Percentiles rank a stretch among this genome's conserved stretches.
phyloP scores from a whole-genome alignment of 805 yeast species.

The Ogataea ganodermae region DNA sequence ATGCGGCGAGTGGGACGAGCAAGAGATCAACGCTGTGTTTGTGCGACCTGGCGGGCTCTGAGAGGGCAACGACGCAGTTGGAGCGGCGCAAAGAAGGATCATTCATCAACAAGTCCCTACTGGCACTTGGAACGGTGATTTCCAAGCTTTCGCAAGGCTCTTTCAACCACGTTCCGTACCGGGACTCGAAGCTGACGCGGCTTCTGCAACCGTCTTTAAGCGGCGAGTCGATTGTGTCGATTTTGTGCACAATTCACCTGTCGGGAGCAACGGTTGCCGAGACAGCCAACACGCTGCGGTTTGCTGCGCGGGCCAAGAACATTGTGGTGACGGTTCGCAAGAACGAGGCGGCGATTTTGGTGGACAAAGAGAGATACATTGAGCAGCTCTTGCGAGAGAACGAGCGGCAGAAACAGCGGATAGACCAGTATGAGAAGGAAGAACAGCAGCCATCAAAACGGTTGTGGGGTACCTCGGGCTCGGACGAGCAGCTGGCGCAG shows the following conservation, averaged over 20 bases:
- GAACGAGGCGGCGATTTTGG: conserved; percentile 39
- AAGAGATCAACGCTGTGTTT: conserved; percentile 66
- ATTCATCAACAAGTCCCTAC: conserved; percentile 83
- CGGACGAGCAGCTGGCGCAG: conserved; percentile 39
- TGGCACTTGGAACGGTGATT: conserved; percentile 92
- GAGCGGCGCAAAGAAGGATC: conserved; percentile 94
- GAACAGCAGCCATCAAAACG: conserved; percentile 1
- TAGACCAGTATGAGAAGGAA: not conserved
- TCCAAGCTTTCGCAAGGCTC: conserved; percentile 56
- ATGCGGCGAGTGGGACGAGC: conserved; percentile 41
- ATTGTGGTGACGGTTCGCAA: conserved; percentile 68
- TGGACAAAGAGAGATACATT: conserved; percentile 52
- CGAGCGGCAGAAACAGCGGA: conserved; percentile 60
- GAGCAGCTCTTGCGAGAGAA: conserved; percentile 59
- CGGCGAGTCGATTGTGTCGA: conserved; percentile 80
- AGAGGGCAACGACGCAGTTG: conserved; percentile 70
- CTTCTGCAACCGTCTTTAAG: conserved; percentile 88
- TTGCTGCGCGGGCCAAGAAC: conserved; percentile 92
- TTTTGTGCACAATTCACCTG: conserved; percentile 83
- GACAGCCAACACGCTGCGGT: conserved; percentile 82
- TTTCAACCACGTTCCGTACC: conserved; percentile 73
- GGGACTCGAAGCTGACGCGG: conserved; percentile 92
- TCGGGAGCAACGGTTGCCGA: conserved; percentile 65
- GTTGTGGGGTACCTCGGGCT: conserved; percentile 5
- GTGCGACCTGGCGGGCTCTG: conserved; percentile 98